These are phyloP conservation scores for Aspergillus mulundensis DNA, from an alignment of 495 filamentous ascomycete genomes.

Conservation along the genomic window DNA sequence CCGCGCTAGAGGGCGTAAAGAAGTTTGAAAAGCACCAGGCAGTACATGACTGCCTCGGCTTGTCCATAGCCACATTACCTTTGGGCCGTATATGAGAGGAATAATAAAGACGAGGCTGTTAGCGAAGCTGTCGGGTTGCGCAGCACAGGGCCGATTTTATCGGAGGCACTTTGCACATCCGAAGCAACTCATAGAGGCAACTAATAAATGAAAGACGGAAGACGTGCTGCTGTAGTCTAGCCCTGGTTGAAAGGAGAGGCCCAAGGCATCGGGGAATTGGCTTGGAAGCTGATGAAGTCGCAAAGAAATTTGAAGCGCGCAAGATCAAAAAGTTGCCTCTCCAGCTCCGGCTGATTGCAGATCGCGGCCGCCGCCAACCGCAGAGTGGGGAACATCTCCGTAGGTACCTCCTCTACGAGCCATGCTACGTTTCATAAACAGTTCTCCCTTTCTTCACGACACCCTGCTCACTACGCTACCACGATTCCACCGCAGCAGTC, in stretches of 20 bases:
- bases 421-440: constrained; percentile 28
- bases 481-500: not conserved
- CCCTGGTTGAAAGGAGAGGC: not conserved
- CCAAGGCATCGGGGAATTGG: not conserved
- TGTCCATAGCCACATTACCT: constrained; percentile 39
- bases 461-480: not conserved
- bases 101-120: not conserved
- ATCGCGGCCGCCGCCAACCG: constrained; percentile 4
- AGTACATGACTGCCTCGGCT: constrained; percentile 34
- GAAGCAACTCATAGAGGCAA: constrained; percentile 2
- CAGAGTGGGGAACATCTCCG: constrained; percentile 12
- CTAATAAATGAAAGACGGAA: not conserved
- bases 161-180: not conserved
- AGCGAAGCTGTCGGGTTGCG: not conserved
- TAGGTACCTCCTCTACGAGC: not conserved
- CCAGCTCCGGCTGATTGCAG: not conserved
- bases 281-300: not conserved
- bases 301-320: not conserved
- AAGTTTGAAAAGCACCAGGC: constrained; percentile 28
- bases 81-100: constrained; percentile 3
- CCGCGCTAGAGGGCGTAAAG: constrained; percentile 22
- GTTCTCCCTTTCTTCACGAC: not conserved
- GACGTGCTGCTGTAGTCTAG: not conserved
- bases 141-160: not conserved
- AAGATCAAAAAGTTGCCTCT: not conserved